Conservation (phyloP, 2,329 filamentous ascomycete genomes). For the Coniella lustricola region DNA sequence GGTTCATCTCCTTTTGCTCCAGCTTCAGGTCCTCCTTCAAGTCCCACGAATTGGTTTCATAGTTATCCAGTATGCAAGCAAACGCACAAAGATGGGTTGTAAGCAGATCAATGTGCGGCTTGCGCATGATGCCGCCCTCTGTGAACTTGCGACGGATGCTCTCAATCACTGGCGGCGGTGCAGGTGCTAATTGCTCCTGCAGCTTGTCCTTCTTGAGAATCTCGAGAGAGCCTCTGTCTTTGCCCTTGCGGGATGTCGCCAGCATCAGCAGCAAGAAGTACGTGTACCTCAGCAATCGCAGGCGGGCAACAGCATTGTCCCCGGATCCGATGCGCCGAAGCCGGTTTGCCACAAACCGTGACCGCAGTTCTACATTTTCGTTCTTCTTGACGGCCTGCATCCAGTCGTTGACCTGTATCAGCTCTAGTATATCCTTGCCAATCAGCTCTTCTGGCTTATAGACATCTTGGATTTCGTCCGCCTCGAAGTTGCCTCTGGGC, state of each 20-base stretch:
- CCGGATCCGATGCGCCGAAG: slow-evolving; percentile 47
- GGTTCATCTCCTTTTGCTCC: slow-evolving; percentile 61
- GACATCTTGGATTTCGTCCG: slow-evolving; percentile 62
- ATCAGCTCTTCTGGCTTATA: slow-evolving; percentile 63
- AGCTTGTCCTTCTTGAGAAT: slow-evolving; percentile 59
- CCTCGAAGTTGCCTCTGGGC: slow-evolving; percentile 61
- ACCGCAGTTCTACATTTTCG: slow-evolving; percentile 49
- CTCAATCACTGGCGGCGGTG: slow-evolving; percentile 57
- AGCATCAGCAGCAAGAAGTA: slow-evolving; percentile 51
- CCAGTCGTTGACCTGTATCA: slow-evolving; percentile 68
- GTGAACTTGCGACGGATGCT: slow-evolving; percentile 64
- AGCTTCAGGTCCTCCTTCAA: slow-evolving; percentile 65
- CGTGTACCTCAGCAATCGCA: slow-evolving; percentile 55
- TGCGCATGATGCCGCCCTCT: slow-evolving; percentile 55
- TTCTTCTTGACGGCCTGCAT: slow-evolving; percentile 56
- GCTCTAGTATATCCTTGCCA: slow-evolving; percentile 58
- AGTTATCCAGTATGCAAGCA: slow-evolving; percentile 65
- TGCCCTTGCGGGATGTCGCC: slow-evolving; percentile 38
- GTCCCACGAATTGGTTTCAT: slow-evolving; percentile 62
- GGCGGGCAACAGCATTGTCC: slow-evolving; percentile 43
- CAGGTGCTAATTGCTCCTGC: slow-evolving; percentile 46
- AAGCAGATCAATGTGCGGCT: slow-evolving; percentile 64
- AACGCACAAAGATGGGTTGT: slow-evolving; percentile 68
- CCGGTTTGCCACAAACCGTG: slow-evolving; percentile 59
- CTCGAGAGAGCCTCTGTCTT: slow-evolving; percentile 38